Conservation (phyloP, 179 eudicot genomes). For the Patellifolia procumbens region DNA sequence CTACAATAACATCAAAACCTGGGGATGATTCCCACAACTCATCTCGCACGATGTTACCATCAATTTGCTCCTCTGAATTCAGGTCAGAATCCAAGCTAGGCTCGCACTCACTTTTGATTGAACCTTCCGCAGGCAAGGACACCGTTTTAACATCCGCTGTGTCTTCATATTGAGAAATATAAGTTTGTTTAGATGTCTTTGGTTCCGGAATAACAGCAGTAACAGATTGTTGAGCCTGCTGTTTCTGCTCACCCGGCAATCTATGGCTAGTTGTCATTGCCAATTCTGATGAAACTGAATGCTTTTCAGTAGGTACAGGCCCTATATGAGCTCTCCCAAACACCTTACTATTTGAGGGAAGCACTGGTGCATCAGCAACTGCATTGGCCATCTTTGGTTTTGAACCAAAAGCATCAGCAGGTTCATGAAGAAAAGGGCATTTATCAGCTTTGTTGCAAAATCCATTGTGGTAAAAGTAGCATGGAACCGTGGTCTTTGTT, state of each 20-base stretch:
- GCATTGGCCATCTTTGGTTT: conserved; percentile 38
- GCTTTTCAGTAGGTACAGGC: conserved; percentile 26
- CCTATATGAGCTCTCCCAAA: conserved; percentile 35
- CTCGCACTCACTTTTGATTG: conserved; percentile 23
- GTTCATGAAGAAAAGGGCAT: conserved; percentile 59
- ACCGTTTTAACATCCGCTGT: conserved; percentile 23
- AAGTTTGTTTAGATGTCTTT: conserved; percentile 30
- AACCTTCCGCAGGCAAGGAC: conserved; percentile 29
- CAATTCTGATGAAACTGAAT: conserved; percentile 26
- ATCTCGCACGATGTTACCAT: conserved; percentile 39
- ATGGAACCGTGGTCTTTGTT: conserved; percentile 54
- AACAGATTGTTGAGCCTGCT: conserved; percentile 13
- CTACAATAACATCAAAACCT: conserved; percentile 73
- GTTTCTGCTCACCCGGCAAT: conserved; percentile 24
- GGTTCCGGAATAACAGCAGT: conserved; percentile 21
- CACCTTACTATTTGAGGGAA: conserved; percentile 37
- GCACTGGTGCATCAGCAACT: conserved; percentile 28
- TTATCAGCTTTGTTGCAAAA: conserved; percentile 68
- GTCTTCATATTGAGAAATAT: conserved; percentile 39
- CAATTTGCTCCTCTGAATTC: conserved; percentile 48
- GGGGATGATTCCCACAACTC: conserved; percentile 65
- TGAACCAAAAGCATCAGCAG: conserved; percentile 30
- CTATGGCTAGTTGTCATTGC: conserved; percentile 22
- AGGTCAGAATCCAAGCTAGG: conserved; percentile 43
- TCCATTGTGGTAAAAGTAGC: conserved; percentile 56